A percentile compares a stretch with the other conserved stretches of the same genome.
phyloP scores from a whole-genome alignment of 352 stramenopile genomes.

The Globisporangium iwayamae region DNA sequence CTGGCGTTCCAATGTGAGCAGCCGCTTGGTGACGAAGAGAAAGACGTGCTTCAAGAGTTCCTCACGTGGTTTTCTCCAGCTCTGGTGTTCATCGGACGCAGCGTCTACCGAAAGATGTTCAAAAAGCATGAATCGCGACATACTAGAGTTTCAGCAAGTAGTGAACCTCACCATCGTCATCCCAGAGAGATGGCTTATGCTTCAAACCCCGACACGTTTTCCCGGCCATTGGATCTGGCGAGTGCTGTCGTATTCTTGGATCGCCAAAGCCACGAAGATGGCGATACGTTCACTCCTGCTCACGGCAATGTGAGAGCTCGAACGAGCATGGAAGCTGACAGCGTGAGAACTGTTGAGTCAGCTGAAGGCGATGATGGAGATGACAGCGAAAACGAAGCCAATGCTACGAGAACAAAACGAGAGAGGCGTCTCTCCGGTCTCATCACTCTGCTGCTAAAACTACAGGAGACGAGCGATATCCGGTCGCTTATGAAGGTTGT shows the following conservation, averaged over 20 bases:
- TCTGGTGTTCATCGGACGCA: constrained; percentile 1
- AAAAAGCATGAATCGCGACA: background rate
- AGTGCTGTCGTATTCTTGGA: background rate
- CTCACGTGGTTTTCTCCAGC: constrained; percentile 7
- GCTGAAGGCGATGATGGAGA: background rate
- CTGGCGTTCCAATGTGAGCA: background rate
- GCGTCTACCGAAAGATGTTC: constrained; percentile 5
- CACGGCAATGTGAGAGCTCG: background rate
- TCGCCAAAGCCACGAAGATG: background rate
- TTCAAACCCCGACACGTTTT: background rate
- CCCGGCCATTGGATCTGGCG: background rate
- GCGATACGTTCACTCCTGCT: background rate
- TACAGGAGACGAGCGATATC: constrained; percentile 7
- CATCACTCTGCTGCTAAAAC: constrained; percentile 2
- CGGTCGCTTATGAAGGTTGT: constrained; percentile 1
- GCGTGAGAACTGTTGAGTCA: background rate
- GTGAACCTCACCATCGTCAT: background rate
- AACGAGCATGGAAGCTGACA: background rate
- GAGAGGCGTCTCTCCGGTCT: background rate
- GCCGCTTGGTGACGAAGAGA: constrained; percentile 3
- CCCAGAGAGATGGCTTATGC: background rate
- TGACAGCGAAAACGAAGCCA: background rate
- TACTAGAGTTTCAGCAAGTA: background rate
- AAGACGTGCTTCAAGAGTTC: constrained; percentile 3
- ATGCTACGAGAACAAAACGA: background rate